Evolutionary conservation across 2,329 filamentous ascomycete species (phyloP).

Genomic region (Chaetomium strumarium): DNA sequence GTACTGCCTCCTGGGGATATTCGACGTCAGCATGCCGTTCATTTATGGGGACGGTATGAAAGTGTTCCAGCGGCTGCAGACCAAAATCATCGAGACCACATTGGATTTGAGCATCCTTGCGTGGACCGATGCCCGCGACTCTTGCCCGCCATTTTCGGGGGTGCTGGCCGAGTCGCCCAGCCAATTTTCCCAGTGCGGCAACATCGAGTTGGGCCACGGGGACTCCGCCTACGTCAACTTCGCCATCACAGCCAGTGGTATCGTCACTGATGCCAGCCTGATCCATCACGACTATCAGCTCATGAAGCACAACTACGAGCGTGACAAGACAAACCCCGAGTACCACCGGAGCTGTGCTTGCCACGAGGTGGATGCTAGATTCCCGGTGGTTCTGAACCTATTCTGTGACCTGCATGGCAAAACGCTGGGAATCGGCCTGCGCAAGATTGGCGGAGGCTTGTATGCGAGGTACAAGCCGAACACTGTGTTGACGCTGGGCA

Average conservation of each 20-base stretch:
- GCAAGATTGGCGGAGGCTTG: conserved; percentile 1
- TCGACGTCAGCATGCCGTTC: conserved; percentile 3
- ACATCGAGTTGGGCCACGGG: background rate
- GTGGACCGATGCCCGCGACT: background rate
- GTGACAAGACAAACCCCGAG: too few species aligned
- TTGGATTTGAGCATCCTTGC: conserved; percentile 3
- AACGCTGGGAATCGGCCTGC: background rate
- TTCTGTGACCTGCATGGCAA: background rate
- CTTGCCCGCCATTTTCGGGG: background rate
- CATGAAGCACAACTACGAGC: too few species aligned
- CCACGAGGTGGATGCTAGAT: background rate
- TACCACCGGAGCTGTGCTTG: too few species aligned
- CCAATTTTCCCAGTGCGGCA: background rate
- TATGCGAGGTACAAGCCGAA: background rate
- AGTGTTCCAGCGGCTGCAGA: background rate
- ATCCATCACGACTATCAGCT: background rate
- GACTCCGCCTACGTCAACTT: conserved; percentile 4
- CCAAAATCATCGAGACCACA: background rate
- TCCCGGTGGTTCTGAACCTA: background rate
- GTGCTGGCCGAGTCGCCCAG: background rate
- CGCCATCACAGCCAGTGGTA: background rate
- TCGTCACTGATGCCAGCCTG: conserved; percentile 2
- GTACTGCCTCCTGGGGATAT: conserved; percentile 6
- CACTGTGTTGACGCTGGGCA: background rate
- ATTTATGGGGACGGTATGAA: conserved; percentile 8